Conservation (phyloP, 2,329 filamentous ascomycete species). For the Fusarium brevicatenulatum region DNA sequence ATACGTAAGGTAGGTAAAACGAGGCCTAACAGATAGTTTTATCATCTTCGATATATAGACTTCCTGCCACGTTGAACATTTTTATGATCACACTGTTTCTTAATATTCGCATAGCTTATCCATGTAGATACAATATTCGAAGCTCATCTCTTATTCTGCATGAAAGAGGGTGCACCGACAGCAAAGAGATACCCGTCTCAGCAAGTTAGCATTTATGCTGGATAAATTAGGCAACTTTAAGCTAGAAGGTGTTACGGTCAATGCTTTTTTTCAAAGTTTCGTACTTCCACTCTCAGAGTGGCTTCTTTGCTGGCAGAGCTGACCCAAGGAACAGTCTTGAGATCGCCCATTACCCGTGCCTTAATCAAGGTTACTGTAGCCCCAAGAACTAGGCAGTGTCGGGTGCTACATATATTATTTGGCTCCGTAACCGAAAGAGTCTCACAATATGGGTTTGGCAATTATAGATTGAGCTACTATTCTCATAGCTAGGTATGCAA, state of each 20-base stretch:
- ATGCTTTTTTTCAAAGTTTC: neutral
- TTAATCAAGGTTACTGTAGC: neutral
- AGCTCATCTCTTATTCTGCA: neutral
- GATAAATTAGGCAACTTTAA: neutral
- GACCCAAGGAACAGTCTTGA: neutral
- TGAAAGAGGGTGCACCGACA: neutral
- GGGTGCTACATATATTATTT: neutral
- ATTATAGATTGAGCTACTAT: neutral
- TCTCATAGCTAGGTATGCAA: neutral
- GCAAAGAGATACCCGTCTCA: neutral
- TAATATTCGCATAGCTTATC: neutral
- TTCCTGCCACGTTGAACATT: neutral
- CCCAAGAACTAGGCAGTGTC: neutral
- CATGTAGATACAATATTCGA: neutral
- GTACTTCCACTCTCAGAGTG: neutral
- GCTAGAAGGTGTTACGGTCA: neutral
- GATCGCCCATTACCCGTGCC: neutral
- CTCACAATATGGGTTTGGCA: neutral
- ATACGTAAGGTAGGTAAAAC: neutral
- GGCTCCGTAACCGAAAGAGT: neutral
- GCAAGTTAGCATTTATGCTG: neutral
- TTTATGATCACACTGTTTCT: neutral
- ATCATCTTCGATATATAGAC: neutral
- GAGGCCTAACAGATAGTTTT: neutral
- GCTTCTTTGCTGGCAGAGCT: neutral